Percentiles rank a stretch among this genome's conserved stretches.
Conservation (phyloP, 345 rosid species). For the Firmiana major region DNA sequence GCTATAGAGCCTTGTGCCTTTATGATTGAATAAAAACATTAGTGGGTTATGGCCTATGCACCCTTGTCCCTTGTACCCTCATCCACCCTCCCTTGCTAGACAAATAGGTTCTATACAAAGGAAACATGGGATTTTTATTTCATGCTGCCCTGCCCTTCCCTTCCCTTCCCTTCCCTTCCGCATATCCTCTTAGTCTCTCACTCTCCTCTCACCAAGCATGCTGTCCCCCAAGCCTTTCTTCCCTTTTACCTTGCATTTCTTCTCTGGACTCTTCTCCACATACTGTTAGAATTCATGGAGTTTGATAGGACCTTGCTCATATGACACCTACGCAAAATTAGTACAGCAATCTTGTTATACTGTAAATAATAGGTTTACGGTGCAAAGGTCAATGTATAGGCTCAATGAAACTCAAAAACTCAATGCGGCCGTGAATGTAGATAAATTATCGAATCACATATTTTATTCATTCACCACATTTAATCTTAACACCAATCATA, state of each 20-base stretch:
- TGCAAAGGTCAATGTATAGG: too few species aligned
- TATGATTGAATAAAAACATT: slow-evolving; percentile 54
- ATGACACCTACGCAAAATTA: too few species aligned
- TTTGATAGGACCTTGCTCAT: too few species aligned
- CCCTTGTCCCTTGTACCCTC: slow-evolving; percentile 32
- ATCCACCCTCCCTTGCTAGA: slow-evolving; percentile 45
- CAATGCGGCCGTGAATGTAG: too few species aligned
- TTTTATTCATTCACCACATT: too few species aligned
- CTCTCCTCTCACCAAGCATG: slow-evolving; percentile 22
- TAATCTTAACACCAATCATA: slow-evolving; percentile 6
- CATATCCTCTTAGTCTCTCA: slow-evolving; percentile 11
- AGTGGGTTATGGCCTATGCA: slow-evolving; percentile 49
- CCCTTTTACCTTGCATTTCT: neutral
- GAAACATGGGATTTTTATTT: slow-evolving; percentile 47
- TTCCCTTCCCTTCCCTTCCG: slow-evolving; percentile 19
- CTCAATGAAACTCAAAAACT: too few species aligned
- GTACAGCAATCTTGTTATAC: too few species aligned
- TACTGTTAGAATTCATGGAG: too few species aligned
- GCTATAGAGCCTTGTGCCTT: slow-evolving; percentile 41
- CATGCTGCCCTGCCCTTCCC: slow-evolving; percentile 35
- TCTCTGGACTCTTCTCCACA: slow-evolving; percentile 17
- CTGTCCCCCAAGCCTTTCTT: slow-evolving; percentile 23
- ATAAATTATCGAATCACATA: too few species aligned
- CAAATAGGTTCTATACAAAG: slow-evolving; percentile 51
- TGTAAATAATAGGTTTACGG: too few species aligned